phyloP scores from a whole-genome alignment of 176 grass and related monocot genomes.

The Triticum urartu region DNA sequence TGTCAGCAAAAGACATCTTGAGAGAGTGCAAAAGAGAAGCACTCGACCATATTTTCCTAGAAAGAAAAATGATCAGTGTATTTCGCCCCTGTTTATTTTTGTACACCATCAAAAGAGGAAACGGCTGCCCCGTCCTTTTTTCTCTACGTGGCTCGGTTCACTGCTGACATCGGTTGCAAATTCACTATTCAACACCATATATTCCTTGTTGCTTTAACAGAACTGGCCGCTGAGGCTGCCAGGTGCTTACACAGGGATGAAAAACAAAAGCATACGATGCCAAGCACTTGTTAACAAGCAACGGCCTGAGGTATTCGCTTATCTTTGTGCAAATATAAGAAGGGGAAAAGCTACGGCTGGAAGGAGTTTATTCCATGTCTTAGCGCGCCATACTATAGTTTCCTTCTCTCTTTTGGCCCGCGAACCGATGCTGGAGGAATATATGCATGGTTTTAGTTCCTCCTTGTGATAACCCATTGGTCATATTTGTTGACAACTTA shows the following conservation, averaged over 20 bases:
- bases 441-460: constrained; percentile 33
- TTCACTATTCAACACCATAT: constrained; percentile 11
- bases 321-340: constrained; percentile 24
- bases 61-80: neutral
- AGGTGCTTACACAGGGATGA: neutral
- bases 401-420: neutral
- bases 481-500: constrained; percentile 37
- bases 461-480: constrained; percentile 15
- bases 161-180: constrained; percentile 15
- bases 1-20: neutral
- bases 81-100: neutral
- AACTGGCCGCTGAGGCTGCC: neutral
- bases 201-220: constrained; percentile 8
- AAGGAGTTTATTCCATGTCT: constrained; percentile 25
- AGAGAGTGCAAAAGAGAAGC: neutral
- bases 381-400: neutral
- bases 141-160: neutral
- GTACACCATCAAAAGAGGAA: neutral
- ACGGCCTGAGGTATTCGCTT: constrained; percentile 32
- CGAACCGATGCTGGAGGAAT: constrained; percentile 39
- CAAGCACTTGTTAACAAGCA: constrained; percentile 51
- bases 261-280: constrained; percentile 41
- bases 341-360: constrained; percentile 33
- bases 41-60: neutral
- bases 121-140: neutral